Percentiles rank a stretch among this genome's conserved stretches.
phyloP scores from a whole-genome alignment of 1,139 yeast species.

The Citeromyces hawaiiensis region DNA sequence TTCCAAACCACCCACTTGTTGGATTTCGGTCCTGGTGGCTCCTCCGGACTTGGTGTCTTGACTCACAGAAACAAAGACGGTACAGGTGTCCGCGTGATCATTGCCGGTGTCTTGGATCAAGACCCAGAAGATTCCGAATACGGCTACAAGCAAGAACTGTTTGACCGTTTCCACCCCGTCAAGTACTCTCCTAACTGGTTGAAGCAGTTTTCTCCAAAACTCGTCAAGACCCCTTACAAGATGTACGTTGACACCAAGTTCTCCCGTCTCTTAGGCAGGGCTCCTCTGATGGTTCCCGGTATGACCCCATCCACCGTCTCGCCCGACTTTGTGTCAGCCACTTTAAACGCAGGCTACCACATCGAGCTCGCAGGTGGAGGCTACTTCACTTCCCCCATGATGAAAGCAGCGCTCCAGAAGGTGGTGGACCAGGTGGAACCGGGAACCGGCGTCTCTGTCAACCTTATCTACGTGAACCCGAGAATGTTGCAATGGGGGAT shows the following conservation, averaged over 20 bases:
- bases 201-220: conserved; percentile 73
- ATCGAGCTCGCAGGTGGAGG: conserved; percentile 99
- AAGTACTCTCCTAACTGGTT: conserved; percentile 90
- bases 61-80: conserved; percentile 98
- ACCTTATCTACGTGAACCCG: conserved; percentile 92
- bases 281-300: conserved; percentile 97
- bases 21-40: conserved; percentile 99
- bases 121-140: conserved; percentile 60
- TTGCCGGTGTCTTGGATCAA: conserved; percentile 83
- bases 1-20: conserved; percentile 76
- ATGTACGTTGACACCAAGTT: conserved; percentile 86
- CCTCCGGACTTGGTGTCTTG: conserved; percentile 89
- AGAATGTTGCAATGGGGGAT: conserved; percentile 98
- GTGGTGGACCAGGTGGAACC: conserved; percentile 57
- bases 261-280: conserved; percentile 83
- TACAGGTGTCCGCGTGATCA: conserved; percentile 87
- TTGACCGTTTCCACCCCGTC: conserved; percentile 54
- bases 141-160: conserved; percentile 92
- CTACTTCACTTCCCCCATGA: conserved; percentile 59
- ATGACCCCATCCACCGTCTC: conserved; percentile 98
- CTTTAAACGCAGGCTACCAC: conserved; percentile 92
- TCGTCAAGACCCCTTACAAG: conserved; percentile 55
- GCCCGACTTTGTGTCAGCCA: conserved; percentile 86
- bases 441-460: conserved; percentile 84
- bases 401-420: conserved; percentile 65